Evolutionary conservation across 176 grass and related monocot species (phyloP), one percentile per base, ranked within the genome.

Genomic region (Rhynchospora pubera): DNA sequence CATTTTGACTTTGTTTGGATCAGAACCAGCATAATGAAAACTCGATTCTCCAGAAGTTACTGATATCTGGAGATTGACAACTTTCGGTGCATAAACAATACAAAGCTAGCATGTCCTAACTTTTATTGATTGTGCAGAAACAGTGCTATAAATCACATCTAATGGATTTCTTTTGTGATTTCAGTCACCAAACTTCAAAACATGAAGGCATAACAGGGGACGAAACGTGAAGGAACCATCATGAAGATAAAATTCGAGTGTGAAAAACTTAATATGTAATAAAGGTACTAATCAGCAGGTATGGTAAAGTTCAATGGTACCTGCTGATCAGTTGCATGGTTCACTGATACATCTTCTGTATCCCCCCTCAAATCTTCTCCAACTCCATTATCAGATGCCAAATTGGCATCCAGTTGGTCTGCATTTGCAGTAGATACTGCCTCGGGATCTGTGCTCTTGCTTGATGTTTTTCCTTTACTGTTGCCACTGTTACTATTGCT

Each of bases 351-450:
- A 63, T 32, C 79, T 86, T 85, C 84, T 15, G 60, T 11, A 57
- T 72, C 83, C 10, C 47, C 43, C 79, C 68, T 9, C 75, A 74
- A 78, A 81, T 91, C 67, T 84, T 74, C 6, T 50, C 84, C 5
- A 87, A 78, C 62, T 85, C 62, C 83, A 76, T 83, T 84, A 87
- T 28, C 56, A 82, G 87, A 26, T 84, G 85, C 15, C 83, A 82
- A 82, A 24, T 75, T 78, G 18, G 80, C 28, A 51, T 82, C 62
- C 3, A 62, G 70, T 1, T 58, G 58, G 1, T 59, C 64, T 56
- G 61, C 83, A 32, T 89, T 88, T 52, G 80, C 87, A 0, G 78
- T 23, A 58, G 85, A 84, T 19, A 74, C 82, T 22, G 74, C 81
- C 2, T 90, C 81, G 0, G 24, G 73, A 51, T 86, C 85, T 1